Evolutionary conservation across 2,329 filamentous ascomycete genomes (phyloP).

Genomic region (Fusarium sp.): DNA sequence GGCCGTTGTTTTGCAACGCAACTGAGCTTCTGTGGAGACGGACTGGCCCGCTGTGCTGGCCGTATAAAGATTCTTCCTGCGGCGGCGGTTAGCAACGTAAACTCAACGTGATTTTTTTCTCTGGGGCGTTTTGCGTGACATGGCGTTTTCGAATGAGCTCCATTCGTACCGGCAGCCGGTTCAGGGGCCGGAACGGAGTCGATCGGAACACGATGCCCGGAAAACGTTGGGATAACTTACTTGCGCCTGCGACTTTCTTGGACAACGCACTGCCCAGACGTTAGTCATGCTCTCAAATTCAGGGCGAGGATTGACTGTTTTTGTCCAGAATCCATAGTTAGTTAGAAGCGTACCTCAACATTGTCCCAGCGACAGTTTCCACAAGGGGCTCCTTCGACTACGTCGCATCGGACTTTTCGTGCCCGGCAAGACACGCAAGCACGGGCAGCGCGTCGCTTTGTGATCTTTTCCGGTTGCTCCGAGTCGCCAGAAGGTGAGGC

Average conservation of each 20-base stretch:
- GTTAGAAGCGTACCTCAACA: slow-evolving; percentile 61
- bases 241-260: slow-evolving; percentile 87
- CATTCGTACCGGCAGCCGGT: slow-evolving; percentile 6
- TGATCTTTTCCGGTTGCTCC: slow-evolving; percentile 57
- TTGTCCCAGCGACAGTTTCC: slow-evolving; percentile 87
- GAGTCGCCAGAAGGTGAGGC: slow-evolving; percentile 43
- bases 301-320: slow-evolving; percentile 4
- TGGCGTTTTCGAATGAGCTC: slow-evolving; percentile 25
- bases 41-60: slow-evolving; percentile 49
- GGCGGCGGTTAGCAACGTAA: slow-evolving; percentile 38
- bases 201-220: slow-evolving; percentile 13
- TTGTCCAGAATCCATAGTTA: slow-evolving; percentile 2
- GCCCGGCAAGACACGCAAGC: slow-evolving; percentile 89
- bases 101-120: not conserved
- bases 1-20: slow-evolving; percentile 52
- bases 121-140: slow-evolving; percentile 17
- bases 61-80: slow-evolving; percentile 56
- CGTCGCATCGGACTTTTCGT: slow-evolving; percentile 92
- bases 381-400: slow-evolving; percentile 87
- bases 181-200: slow-evolving; percentile 6
- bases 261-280: slow-evolving; percentile 64
- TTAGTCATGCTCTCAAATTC: slow-evolving; percentile 28
- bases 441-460: slow-evolving; percentile 87
- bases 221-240: slow-evolving; percentile 61
- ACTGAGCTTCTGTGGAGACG: slow-evolving; percentile 56